Evolutionary conservation across 1,139 yeast genomes (phyloP).

Genomic region (Saccharomyces hybrid): DNA sequence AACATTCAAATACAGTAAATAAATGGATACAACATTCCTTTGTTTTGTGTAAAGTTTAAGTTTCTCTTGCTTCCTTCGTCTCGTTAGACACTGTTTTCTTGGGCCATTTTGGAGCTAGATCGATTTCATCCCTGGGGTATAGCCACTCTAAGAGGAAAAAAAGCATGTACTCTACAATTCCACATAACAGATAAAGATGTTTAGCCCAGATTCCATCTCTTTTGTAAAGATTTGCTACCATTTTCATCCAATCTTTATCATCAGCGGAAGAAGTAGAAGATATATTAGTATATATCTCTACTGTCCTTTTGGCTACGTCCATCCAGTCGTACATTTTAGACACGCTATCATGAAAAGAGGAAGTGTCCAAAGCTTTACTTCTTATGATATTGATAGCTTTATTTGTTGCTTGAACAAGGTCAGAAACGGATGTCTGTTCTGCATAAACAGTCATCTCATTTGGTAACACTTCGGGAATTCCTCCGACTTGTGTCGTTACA

Average conservation of each 20-base stretch:
- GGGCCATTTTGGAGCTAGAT: slow-evolving; percentile 76
- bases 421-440: slow-evolving; percentile 68
- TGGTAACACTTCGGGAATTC: slow-evolving; percentile 95
- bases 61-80: neutral
- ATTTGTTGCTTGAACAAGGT: slow-evolving; percentile 61
- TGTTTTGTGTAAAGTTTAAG: neutral
- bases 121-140: slow-evolving; percentile 64
- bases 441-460: slow-evolving; percentile 91
- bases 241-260: slow-evolving; percentile 45
- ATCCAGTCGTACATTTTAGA: slow-evolving; percentile 87
- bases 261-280: slow-evolving; percentile 27
- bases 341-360: slow-evolving; percentile 70
- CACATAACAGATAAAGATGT: slow-evolving; percentile 65
- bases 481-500: slow-evolving; percentile 95
- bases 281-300: slow-evolving; percentile 62
- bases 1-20: neutral
- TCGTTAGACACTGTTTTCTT: neutral
- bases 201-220: slow-evolving; percentile 80
- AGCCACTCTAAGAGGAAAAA: slow-evolving; percentile 57
- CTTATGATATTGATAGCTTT: slow-evolving; percentile 56
- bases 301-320: slow-evolving; percentile 82
- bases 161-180: slow-evolving; percentile 69
- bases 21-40: neutral
- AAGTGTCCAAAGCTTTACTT: slow-evolving; percentile 57
- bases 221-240: slow-evolving; percentile 53